These are phyloP conservation scores for Saccharomycopsis amapae DNA, from an alignment of 805 yeast species.

Conservation along the genomic window DNA sequence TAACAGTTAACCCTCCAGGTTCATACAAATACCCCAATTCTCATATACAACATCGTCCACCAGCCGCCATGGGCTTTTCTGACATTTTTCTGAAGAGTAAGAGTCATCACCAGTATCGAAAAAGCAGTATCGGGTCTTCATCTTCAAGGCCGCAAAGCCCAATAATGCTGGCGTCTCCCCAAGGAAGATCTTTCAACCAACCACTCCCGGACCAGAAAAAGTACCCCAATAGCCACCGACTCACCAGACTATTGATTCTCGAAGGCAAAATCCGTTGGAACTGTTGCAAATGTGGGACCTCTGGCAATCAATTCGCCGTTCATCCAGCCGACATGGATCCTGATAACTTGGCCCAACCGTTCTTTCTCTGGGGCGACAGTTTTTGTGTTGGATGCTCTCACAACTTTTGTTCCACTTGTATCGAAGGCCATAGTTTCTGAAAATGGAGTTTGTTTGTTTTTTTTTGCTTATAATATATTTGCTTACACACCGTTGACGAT, in stretches of 20 bases:
- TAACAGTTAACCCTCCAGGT: too few species aligned
- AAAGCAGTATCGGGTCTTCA: too few species aligned
- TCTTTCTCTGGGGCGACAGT: conserved; percentile 20
- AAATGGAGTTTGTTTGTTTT: too few species aligned
- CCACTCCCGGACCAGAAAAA: conserved; percentile 7
- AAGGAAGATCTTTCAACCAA: too few species aligned
- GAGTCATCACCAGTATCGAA: too few species aligned
- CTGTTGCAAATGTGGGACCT: conserved; percentile 19
- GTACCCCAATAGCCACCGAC: conserved; percentile 13
- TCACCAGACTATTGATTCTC: conserved; percentile 10
- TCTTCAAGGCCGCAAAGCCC: background rate
- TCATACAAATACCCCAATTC: too few species aligned
- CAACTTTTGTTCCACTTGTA: conserved; percentile 17
- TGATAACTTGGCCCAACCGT: conserved; percentile 16
- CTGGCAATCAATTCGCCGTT: conserved; percentile 11
- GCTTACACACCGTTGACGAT: too few species aligned
- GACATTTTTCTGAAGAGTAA: background rate
- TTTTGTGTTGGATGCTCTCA: conserved; percentile 19
- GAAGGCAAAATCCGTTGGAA: conserved; percentile 17
- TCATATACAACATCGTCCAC: too few species aligned
- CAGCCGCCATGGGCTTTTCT: too few species aligned
- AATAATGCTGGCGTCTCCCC: background rate
- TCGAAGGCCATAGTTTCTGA: conserved; percentile 17
- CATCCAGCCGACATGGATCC: conserved; percentile 10
- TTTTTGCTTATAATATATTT: too few species aligned